Evolutionary conservation across 2,329 filamentous ascomycete genomes (phyloP), one percentile per base, ranked within the genome.

Genomic region (Esteya vermicola): DNA sequence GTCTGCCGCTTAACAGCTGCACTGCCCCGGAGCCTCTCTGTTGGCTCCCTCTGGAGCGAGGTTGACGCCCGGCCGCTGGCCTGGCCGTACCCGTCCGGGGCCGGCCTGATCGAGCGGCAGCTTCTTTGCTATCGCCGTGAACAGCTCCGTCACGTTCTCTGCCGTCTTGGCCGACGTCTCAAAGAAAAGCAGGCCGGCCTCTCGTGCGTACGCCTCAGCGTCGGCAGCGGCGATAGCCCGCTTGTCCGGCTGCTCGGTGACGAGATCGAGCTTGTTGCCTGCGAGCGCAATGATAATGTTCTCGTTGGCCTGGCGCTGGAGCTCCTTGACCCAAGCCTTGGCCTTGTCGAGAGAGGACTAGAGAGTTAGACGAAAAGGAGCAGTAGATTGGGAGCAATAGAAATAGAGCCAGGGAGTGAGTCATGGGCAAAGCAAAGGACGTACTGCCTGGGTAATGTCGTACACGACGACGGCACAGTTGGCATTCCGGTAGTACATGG

Each of bases 381-480:
- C 2, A 21, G n/a, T 9, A 20, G 2, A 22, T n/a, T n/a, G n/a
- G n/a, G n/a, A n/a, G n/a, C n/a, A 23, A 26, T 4, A 21, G 33
- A 22, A 42, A 14, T 9, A 14, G 21, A 25, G 22, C n/a, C n/a
- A n/a, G n/a, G n/a, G n/a, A n/a, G n/a, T n/a, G n/a, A n/a, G n/a
- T n/a, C n/a, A n/a, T n/a, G n/a, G n/a, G n/a, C n/a, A n/a, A n/a
- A n/a, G n/a, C n/a, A 30, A 25, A 39, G 25, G 37, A 64, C 83
- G 47, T 79, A 98, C 91, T 51, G 91, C 85, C 75, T 98, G 91
- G 56, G 91, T 98, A 57, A 98, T 96, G 65, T 98, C 91, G 64
- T 98, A 98, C 50, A 98, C 91, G 36, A 98, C 89, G 25, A 98
- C 89, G 43, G 93, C 91, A 65, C 91, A 96, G 75, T 98, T 96